Percentiles rank a stretch among this genome's conserved stretches.
Evolutionary conservation across 2,329 filamentous ascomycete species (phyloP).

Genomic region (Aspergillus transmontanensis): DNA sequence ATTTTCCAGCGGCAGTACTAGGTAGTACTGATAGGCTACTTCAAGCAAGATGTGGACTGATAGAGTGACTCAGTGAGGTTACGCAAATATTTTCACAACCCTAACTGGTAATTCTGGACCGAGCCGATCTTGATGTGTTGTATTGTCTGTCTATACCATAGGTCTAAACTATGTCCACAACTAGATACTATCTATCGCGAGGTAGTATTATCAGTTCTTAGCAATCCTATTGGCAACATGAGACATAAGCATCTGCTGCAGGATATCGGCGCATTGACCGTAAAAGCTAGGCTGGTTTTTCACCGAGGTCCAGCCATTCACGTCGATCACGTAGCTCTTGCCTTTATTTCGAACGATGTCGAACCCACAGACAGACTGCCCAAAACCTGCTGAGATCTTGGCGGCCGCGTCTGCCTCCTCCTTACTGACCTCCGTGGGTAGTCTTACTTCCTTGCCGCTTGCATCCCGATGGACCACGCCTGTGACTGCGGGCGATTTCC

Average conservation of each 20-base stretch:
- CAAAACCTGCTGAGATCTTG: slow-evolving; percentile 82
- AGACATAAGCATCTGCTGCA: slow-evolving; percentile 72
- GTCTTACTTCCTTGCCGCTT: slow-evolving; percentile 89
- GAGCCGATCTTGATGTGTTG: not conserved
- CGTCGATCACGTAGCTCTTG: slow-evolving; percentile 91
- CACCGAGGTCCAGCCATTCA: slow-evolving; percentile 97
- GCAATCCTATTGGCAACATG: not conserved
- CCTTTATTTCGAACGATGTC: slow-evolving; percentile 79
- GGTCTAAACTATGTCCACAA: not conserved
- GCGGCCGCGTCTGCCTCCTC: slow-evolving; percentile 79
- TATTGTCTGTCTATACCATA: not conserved
- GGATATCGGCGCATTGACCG: slow-evolving; percentile 76
- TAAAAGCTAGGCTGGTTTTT: slow-evolving; percentile 97
- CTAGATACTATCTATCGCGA: not conserved
- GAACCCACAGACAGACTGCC: slow-evolving; percentile 88
- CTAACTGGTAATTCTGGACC: not conserved
- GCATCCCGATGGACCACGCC: slow-evolving; percentile 89
- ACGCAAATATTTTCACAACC: not conserved
- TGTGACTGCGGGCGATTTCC: slow-evolving; percentile 91
- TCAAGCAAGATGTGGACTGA: not conserved
- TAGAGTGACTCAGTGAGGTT: not conserved
- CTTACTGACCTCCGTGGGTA: slow-evolving; percentile 76
- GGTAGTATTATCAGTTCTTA: not conserved
- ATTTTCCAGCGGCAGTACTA: not conserved
- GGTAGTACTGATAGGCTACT: not conserved